Evolutionary conservation across 176 grass and related monocot genomes (phyloP), one percentile per base, ranked within the genome.

Genomic region (Microstegium vimineum): DNA sequence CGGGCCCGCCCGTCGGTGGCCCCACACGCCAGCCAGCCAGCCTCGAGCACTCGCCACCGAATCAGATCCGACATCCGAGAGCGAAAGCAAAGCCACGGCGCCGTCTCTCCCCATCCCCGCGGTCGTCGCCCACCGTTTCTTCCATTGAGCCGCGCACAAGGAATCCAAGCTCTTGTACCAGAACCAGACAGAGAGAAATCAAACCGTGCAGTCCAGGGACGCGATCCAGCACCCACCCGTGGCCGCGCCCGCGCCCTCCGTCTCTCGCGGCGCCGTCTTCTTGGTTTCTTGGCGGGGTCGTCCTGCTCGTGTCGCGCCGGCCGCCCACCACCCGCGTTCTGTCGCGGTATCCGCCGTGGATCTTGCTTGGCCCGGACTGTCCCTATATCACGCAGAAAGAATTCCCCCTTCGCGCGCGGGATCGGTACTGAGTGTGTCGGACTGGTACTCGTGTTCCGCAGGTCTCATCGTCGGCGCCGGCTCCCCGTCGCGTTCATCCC

Each of bases 281-380:
- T 72, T 51, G 43, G 61, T 71, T 60, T 77, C 26, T 60, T 67
- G 45, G 15, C 22, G 61, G 2, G 51, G 56, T 62, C 10, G 22
- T 45, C 1, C 9, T 4, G 66, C 75, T 41, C 35, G 35, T 5
- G 45, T 66, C 36, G n/a, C 47, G 22, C 31, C 30, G 49, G 5
- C 5, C 36, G 7, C 49, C 17, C 52, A 10, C 51, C 49, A 5
- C 47, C 73, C 6, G 64, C 43, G 41, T 36, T 65, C 42, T 25
- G 43, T 54, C 64, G 38, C 62, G 32, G 49, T 8, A 68, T 23
- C 10, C 7, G 20, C 47, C 8, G 61, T 26, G 82, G 87, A 89
- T 89, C 76, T 37, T n/a, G n/a, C n/a, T 84, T 37, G 28, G 17
- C 22, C 46, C 31, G 47, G 76, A 64, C 56, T 77, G 10, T 31